Evolutionary conservation across 345 rosid species (phyloP), one percentile per base, ranked within the genome.

Genomic region (Camelina neglecta): DNA sequence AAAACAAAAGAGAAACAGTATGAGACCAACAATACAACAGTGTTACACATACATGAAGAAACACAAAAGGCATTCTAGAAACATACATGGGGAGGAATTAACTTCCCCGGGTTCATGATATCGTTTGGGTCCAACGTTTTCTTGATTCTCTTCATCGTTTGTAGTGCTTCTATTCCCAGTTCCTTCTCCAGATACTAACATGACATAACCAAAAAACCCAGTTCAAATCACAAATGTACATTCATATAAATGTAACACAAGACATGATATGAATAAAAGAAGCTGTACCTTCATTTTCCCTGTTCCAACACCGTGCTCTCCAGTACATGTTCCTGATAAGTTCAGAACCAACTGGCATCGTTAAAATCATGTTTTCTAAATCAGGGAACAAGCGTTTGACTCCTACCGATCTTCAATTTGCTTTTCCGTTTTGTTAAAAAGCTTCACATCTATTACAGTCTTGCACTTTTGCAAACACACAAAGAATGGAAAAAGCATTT

Each of bases 51-150:
- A 63, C 48, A 8, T 24, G 57, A 47, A 45, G 20, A 59, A 6
- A 38, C 20, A 9, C 54, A 62, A n/a, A n/a, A 35, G 13, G 24
- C n/a, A 6, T 16, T 44, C 77, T 81, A 92, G 74, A 86, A 84
- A 77, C 96, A 94, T 39, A 92, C 84, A 74, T 94, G 96, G 15
- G 98, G 90, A 49, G 97, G 98, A 65, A 94, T 92, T 21, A 94
- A 82, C 87, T 94, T 94, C 78, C 96, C 98, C 11, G 97, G 98
- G 74, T 94, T 94, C 96, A 94, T 92, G 69, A 92, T 92, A 67
- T 86, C 76, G 81, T 92, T 90, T 13, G 97, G 98, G 80, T 92
- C 98, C 74, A 94, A 77, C 0, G 91, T 86, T 31, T 71, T 76
- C 84, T 92, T 94, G 49, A 94, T 90, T 81, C 71, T 85, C 79